A percentile compares a stretch with the other conserved stretches of the same genome.
Conservation (phyloP, 1,284 basidiomycete genomes). For the Heterobasidion parviporum region DNA sequence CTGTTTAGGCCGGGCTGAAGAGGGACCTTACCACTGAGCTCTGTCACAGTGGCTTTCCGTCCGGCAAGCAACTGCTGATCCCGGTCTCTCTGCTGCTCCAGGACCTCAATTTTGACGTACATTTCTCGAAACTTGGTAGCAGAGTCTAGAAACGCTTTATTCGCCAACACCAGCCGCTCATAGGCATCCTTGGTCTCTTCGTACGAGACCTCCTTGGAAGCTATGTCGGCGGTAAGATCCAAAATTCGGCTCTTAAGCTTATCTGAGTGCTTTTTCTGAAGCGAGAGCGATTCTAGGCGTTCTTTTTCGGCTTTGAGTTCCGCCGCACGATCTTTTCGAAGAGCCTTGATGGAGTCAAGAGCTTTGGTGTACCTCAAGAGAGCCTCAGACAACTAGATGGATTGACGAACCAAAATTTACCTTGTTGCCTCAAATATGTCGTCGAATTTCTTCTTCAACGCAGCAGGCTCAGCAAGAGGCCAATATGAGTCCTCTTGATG, state of each 20-base stretch:
- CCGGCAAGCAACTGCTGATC: conserved; percentile 51
- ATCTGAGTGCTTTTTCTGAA: conserved; percentile 84
- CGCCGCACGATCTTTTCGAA: conserved; percentile 84
- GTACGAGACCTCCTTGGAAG: conserved; percentile 67
- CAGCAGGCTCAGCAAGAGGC: conserved; percentile 89
- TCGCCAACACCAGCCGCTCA: conserved; percentile 62
- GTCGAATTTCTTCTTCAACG: conserved; percentile 97
- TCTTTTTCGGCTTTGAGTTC: conserved; percentile 94
- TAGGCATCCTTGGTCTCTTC: conserved; percentile 66
- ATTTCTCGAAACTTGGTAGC: conserved; percentile 82
- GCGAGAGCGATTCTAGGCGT: conserved; percentile 71
- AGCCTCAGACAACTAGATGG: background rate
- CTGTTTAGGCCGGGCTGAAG: too few relatives aligned
- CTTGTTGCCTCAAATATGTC: conserved; percentile 99
- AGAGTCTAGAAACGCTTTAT: conserved; percentile 77
- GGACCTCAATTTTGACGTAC: conserved; percentile 64
- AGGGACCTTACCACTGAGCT: background rate
- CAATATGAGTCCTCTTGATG: conserved; percentile 99
- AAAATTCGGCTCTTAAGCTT: conserved; percentile 68
- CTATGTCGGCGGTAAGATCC: conserved; percentile 55
- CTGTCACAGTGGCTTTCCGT: background rate
- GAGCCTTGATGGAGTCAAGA: conserved; percentile 82
- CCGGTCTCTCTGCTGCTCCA: conserved; percentile 57
- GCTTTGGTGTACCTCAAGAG: conserved; percentile 86
- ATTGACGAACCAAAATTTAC: conserved; percentile 27